Evolutionary conservation across 106 monocot species (phyloP).

Genomic region (Allium sativum): DNA sequence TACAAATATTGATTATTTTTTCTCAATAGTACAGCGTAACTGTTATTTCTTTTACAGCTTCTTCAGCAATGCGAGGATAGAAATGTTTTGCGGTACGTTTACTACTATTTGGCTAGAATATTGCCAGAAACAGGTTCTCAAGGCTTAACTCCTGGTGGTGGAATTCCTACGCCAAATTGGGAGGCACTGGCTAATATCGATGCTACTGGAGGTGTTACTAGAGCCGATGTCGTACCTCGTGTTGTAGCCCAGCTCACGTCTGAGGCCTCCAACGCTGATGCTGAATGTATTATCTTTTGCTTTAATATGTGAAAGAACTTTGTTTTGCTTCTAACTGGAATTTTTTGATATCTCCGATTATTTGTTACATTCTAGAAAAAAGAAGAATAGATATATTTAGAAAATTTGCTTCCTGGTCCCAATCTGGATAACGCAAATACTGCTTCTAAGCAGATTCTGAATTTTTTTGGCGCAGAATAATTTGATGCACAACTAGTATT

Average conservation of each 20-base stretch:
- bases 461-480: too few species aligned
- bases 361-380: too few species aligned
- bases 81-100: conserved; percentile 92
- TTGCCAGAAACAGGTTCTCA: conserved; percentile 84
- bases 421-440: too few species aligned
- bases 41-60: conserved; percentile 43
- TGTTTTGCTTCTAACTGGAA: too few species aligned
- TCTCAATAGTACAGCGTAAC: too few species aligned
- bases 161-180: conserved; percentile 99
- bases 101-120: conserved; percentile 98
- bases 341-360: too few species aligned
- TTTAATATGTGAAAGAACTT: background rate
- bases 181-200: conserved; percentile 99
- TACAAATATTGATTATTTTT: too few species aligned
- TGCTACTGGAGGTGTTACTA: conserved; percentile 91
- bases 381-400: too few species aligned
- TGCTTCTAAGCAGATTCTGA: too few species aligned
- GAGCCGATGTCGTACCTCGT: conserved; percentile 94
- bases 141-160: conserved; percentile 79
- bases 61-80: conserved; percentile 95
- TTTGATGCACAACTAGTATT: too few species aligned
- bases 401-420: too few species aligned
- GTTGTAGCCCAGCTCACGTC: conserved; percentile 77
- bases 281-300: conserved; percentile 47
- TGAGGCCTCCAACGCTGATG: conserved; percentile 60